phyloP scores from a whole-genome alignment of 164 flowering plant species.

The Malania oleifera region DNA sequence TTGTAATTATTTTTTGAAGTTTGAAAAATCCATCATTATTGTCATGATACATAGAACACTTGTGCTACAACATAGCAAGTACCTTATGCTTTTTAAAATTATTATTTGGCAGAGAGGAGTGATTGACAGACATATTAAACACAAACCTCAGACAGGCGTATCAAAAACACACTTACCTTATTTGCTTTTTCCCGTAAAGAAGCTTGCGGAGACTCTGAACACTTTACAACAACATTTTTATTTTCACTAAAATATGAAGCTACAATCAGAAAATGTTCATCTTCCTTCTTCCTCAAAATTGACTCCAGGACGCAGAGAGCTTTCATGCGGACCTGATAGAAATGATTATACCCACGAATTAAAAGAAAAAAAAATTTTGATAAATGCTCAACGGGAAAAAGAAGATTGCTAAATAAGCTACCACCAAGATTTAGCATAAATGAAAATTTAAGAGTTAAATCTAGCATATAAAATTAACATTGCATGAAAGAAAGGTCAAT shows the following conservation, averaged over 20 bases:
- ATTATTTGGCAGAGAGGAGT: too few relatives aligned
- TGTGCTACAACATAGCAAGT: too few relatives aligned
- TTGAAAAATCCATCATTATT: too few relatives aligned
- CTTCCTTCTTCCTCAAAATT: conserved; percentile 77
- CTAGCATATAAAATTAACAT: too few relatives aligned
- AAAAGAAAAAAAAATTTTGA: not conserved
- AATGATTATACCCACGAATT: not conserved
- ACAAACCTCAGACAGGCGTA: too few relatives aligned
- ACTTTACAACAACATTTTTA: conserved; percentile 51
- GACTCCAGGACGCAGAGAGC: conserved; percentile 91
- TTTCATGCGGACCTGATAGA: conserved; percentile 78
- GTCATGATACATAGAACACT: too few relatives aligned
- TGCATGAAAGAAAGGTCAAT: not conserved
- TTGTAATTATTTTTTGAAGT: too few relatives aligned
- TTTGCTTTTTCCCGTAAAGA: conserved; percentile 83
- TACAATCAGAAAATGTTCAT: conserved; percentile 49
- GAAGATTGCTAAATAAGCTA: not conserved
- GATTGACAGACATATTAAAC: too few relatives aligned
- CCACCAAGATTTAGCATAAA: too few relatives aligned
- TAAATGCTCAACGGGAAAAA: not conserved
- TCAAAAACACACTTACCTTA: conserved; percentile 38
- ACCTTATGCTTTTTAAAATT: too few relatives aligned
- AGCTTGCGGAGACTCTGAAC: conserved; percentile 91
- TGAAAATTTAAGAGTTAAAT: too few relatives aligned
- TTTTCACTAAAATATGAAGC: conserved; percentile 73